Conservation (phyloP, 2,329 filamentous ascomycete species). For the Sclerotinia trifoliorum region DNA sequence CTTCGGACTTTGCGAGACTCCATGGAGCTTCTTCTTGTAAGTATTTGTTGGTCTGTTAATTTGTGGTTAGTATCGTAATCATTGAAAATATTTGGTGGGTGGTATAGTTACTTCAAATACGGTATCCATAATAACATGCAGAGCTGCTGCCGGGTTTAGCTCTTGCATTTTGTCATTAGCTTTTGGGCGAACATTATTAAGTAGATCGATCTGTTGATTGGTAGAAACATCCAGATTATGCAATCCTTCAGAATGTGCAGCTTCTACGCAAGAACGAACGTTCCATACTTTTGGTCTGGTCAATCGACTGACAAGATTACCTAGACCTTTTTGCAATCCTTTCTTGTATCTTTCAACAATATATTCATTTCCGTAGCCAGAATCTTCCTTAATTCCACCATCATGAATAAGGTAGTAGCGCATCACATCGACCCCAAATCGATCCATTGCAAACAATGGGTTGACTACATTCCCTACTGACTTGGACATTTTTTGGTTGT, state of each 20-base stretch:
- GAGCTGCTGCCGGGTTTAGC: slow-evolving; percentile 62
- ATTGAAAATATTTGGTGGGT: background rate
- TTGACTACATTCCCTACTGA: slow-evolving; percentile 93
- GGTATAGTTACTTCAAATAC: slow-evolving; percentile 54
- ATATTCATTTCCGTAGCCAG: slow-evolving; percentile 77
- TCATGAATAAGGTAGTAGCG: slow-evolving; percentile 85
- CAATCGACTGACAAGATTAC: slow-evolving; percentile 75
- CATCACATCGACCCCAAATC: slow-evolving; percentile 84
- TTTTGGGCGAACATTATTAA: slow-evolving; percentile 44
- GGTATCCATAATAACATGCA: slow-evolving; percentile 62
- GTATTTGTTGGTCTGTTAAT: slow-evolving; percentile 61
- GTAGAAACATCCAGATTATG: slow-evolving; percentile 9
- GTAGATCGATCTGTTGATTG: slow-evolving; percentile 42
- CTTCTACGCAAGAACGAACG: slow-evolving; percentile 51
- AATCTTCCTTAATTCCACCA: slow-evolving; percentile 73
- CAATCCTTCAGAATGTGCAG: slow-evolving; percentile 31
- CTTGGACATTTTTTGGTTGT: slow-evolving; percentile 92
- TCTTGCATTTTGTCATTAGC: slow-evolving; percentile 59
- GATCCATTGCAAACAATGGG: slow-evolving; percentile 84
- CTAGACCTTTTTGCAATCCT: slow-evolving; percentile 71
- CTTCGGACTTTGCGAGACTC: slow-evolving; percentile 49
- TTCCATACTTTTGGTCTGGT: slow-evolving; percentile 69
- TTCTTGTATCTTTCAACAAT: slow-evolving; percentile 79
- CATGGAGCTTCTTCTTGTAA: slow-evolving; percentile 68
- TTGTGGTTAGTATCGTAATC: slow-evolving; percentile 1